A percentile compares a stretch with the other conserved stretches of the same genome.
phyloP scores from a whole-genome alignment of 148 eudicot species.

The Chenopodium berlandieri region DNA sequence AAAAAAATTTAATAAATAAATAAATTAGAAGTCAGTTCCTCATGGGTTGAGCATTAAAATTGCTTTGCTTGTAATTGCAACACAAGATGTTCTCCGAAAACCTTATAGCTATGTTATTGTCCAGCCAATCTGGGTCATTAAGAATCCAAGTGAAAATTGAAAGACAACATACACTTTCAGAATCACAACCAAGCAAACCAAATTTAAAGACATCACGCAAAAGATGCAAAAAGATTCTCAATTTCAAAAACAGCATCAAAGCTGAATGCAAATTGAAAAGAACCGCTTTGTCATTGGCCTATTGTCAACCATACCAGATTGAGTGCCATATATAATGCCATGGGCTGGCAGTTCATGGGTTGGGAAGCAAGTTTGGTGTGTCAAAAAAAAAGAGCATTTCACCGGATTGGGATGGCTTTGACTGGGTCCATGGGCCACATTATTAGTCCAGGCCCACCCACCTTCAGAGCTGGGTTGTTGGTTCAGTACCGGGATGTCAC shows the following conservation, averaged over 20 bases:
- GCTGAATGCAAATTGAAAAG: background rate
- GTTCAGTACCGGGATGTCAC: too few species aligned
- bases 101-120: background rate
- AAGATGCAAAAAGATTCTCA: background rate
- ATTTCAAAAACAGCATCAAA: background rate
- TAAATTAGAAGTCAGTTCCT: slow-evolving; percentile 14
- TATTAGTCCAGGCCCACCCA: too few species aligned
- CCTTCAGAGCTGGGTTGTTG: too few species aligned
- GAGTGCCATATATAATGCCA: background rate
- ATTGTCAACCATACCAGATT: background rate
- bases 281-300: background rate
- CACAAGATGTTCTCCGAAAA: background rate
- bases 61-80: background rate
- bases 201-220: background rate
- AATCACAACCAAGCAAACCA: background rate
- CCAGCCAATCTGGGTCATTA: background rate
- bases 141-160: background rate
- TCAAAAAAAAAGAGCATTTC: too few species aligned
- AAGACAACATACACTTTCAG: background rate
- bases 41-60: background rate
- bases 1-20: background rate
- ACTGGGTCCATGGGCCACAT: too few species aligned
- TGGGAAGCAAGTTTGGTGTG: too few species aligned
- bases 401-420: too few species aligned
- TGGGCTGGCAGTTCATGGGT: too few species aligned